phyloP scores from a whole-genome alignment of 495 filamentous ascomycete genomes.

The Evansstolkia leycettana region DNA sequence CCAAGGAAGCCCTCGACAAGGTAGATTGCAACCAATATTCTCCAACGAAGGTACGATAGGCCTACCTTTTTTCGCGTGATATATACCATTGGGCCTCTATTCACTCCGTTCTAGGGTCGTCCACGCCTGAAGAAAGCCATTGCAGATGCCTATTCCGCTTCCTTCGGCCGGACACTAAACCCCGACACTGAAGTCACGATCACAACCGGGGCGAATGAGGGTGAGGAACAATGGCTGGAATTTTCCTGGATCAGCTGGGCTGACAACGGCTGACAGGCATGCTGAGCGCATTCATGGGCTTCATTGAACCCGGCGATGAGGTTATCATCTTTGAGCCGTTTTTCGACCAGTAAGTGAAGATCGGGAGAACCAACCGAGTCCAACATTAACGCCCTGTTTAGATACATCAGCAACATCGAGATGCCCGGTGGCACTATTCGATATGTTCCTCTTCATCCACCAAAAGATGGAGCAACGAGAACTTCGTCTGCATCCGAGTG shows the following conservation, averaged over 20 bases:
- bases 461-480: constrained; percentile 64
- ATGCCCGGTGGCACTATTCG: constrained; percentile 93
- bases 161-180: constrained; percentile 67
- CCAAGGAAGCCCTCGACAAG: constrained; percentile 75
- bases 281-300: constrained; percentile 94
- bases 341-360: constrained; percentile 75
- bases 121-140: constrained; percentile 85
- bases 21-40: constrained; percentile 99
- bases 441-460: constrained; percentile 87
- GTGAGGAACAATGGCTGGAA: constrained; percentile 18
- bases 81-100: background rate
- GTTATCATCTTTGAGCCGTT: constrained; percentile 98
- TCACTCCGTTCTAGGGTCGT: constrained; percentile 43
- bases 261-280: constrained; percentile 40
- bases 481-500: constrained; percentile 80
- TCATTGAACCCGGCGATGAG: constrained; percentile 88
- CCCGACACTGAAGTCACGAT: constrained; percentile 88
- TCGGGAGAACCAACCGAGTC: background rate
- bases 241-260: background rate
- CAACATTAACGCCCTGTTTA: constrained; percentile 12
- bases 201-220: constrained; percentile 95
- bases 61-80: no score
- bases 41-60: constrained; percentile 63
- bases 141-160: constrained; percentile 76
- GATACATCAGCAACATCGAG: constrained; percentile 92